These are phyloP conservation scores for Ramaria rubella DNA, from an alignment of 768 basidiomycete species.

Conservation along the genomic window DNA sequence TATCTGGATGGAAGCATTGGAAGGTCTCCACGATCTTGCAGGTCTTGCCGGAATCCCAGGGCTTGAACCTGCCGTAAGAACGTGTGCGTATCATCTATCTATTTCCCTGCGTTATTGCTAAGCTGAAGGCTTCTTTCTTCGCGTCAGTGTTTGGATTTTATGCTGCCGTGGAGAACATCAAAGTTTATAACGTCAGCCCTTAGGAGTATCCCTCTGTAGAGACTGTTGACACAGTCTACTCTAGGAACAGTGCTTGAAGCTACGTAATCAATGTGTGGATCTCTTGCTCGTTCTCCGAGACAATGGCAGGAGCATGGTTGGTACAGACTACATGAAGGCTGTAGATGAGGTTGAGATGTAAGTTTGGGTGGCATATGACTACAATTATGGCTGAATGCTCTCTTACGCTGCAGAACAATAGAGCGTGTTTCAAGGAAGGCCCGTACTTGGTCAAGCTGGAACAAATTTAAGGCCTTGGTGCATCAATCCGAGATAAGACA, in stretches of 20 bases:
- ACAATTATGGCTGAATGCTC: background rate
- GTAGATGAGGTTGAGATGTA: slow-evolving; percentile 33
- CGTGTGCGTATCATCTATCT: background rate
- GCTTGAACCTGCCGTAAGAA: background rate
- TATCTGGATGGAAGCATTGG: too few relatives aligned
- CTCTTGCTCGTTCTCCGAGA: slow-evolving; percentile 32
- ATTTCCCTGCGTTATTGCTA: background rate
- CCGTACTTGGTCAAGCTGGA: slow-evolving; percentile 32
- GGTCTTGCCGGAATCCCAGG: too few relatives aligned
- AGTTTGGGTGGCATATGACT: slow-evolving; percentile 9
- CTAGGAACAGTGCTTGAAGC: slow-evolving; percentile 33
- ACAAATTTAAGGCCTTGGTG: slow-evolving; percentile 32
- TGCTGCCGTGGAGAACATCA: slow-evolving; percentile 29
- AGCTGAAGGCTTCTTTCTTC: background rate
- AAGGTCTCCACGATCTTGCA: too few relatives aligned
- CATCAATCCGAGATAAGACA: slow-evolving; percentile 35
- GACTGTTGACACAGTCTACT: slow-evolving; percentile 10
- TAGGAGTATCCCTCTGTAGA: background rate
- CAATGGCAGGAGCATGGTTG: slow-evolving; percentile 27
- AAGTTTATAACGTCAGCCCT: slow-evolving; percentile 31
- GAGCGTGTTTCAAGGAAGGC: slow-evolving; percentile 27
- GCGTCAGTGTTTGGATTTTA: slow-evolving; percentile 30
- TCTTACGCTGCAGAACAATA: slow-evolving; percentile 1
- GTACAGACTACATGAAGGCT: slow-evolving; percentile 22
- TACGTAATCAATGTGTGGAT: slow-evolving; percentile 27